Evolutionary conservation across 345 rosid genomes (phyloP).

Genomic region (Eucalyptus regnans): DNA sequence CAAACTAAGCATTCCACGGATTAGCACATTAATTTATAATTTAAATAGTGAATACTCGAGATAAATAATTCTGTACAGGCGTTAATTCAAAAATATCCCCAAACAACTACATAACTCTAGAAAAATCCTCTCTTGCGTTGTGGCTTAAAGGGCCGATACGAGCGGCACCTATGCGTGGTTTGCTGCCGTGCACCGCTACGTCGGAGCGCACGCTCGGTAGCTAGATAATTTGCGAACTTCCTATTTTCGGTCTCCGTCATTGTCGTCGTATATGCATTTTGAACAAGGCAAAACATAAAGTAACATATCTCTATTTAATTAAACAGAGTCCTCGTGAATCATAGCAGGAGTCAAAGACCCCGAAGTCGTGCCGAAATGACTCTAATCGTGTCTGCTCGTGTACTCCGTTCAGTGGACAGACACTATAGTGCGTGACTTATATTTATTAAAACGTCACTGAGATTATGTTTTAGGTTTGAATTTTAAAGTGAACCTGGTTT

Average conservation of each 20-base stretch:
- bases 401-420: not conserved
- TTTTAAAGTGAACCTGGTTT: not conserved
- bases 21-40: not conserved
- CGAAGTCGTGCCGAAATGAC: not conserved
- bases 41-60: not conserved
- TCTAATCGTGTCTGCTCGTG: not conserved
- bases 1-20: not conserved
- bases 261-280: not conserved
- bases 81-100: not conserved
- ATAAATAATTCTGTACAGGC: not conserved
- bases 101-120: not conserved
- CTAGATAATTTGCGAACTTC: not conserved
- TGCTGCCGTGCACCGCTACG: not conserved
- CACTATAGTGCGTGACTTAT: not conserved
- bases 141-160: not conserved
- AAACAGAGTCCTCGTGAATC: not conserved
- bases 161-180: not conserved
- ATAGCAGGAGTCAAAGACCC: not conserved
- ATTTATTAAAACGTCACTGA: not conserved
- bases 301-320: not conserved
- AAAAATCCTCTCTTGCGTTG: not conserved
- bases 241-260: not conserved
- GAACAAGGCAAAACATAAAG: not conserved
- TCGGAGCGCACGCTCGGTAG: rapidly evolving
- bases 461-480: not conserved